These are phyloP conservation scores for Pichia sp. DNA, from an alignment of 1,139 yeast genomes.

Conservation along the genomic window DNA sequence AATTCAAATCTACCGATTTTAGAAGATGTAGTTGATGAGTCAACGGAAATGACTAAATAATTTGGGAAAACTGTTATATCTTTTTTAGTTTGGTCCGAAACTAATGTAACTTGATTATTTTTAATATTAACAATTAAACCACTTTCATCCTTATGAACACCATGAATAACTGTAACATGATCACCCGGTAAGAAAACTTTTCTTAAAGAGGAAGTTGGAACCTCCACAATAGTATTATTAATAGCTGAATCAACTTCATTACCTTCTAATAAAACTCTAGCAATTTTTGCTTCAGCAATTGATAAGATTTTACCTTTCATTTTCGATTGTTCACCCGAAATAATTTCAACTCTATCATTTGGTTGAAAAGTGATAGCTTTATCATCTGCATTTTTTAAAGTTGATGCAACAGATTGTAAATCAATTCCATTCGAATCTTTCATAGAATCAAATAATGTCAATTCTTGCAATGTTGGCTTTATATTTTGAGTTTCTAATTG, in stretches of 20 bases:
- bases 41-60: slow-evolving; percentile 74
- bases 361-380: slow-evolving; percentile 68
- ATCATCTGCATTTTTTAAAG: slow-evolving; percentile 60
- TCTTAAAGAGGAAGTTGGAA: slow-evolving; percentile 76
- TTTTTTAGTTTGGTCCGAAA: slow-evolving; percentile 81
- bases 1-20: slow-evolving; percentile 72
- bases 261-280: slow-evolving; percentile 50
- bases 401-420: slow-evolving; percentile 76
- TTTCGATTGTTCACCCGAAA: slow-evolving; percentile 90
- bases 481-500: slow-evolving; percentile 78
- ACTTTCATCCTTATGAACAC: slow-evolving; percentile 88
- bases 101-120: slow-evolving; percentile 80
- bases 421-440: slow-evolving; percentile 75
- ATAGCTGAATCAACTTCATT: slow-evolving; percentile 37
- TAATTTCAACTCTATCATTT: slow-evolving; percentile 89
- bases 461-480: slow-evolving; percentile 82
- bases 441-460: slow-evolving; percentile 65
- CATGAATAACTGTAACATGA: slow-evolving; percentile 88
- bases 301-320: slow-evolving; percentile 74
- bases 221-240: slow-evolving; percentile 45
- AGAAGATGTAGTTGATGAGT: slow-evolving; percentile 53
- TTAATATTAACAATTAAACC: slow-evolving; percentile 84
- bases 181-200: slow-evolving; percentile 89
- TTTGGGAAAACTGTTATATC: slow-evolving; percentile 92
- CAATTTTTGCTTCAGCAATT: slow-evolving; percentile 58